Evolutionary conservation across 176 grass and related monocot species (phyloP).

Genomic region (sorghum (Sorghum bicolor)): Sorghum_bicolor_NCBIv3 NC_012875.2:51933001-51933500

Average conservation of each 20-base stretch:
- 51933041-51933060: constrained; percentile 92
- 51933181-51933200: constrained; percentile 96
- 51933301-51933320: constrained; percentile 95
- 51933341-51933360: constrained; percentile 93
- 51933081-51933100: constrained; percentile 97
- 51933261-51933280: constrained; percentile 89
- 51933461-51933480: constrained; percentile 84
- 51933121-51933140: constrained; percentile 89
- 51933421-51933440: constrained; percentile 95
- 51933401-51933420: constrained; percentile 88
- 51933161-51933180: constrained; percentile 87
- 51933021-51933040: constrained; percentile 89
- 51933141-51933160: constrained; percentile 83
- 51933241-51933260: constrained; percentile 85
- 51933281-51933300: constrained; percentile 90
- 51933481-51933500: constrained; percentile 99
- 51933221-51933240: constrained; percentile 90
- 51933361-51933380: constrained; percentile 96
- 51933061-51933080: constrained; percentile 99
- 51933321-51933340: constrained; percentile 93
- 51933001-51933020: constrained; percentile 80
- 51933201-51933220: constrained; percentile 98
- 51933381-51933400: constrained; percentile 84
- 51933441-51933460: constrained; percentile 89
- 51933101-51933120: constrained; percentile 94